Percentiles rank a stretch among this genome's conserved stretches.
Conservation (phyloP, 805 yeast genomes). For the Saturnispora ahearnii region DNA sequence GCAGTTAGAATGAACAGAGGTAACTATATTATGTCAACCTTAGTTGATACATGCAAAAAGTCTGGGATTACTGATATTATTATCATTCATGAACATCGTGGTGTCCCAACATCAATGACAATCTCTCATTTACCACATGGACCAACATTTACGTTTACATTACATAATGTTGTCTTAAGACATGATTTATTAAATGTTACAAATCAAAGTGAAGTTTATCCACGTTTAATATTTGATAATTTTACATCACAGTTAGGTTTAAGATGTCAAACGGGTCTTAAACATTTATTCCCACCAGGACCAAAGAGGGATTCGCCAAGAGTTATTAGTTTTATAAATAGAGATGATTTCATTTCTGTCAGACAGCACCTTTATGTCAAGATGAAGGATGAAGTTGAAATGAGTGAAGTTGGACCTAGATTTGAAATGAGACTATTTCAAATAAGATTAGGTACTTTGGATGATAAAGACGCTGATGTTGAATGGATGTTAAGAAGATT, state of each 20-base stretch:
- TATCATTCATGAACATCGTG: slow-evolving; percentile 91
- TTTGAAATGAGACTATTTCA: slow-evolving; percentile 94
- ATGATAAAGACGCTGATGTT: slow-evolving; percentile 93
- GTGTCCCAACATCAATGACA: slow-evolving; percentile 92
- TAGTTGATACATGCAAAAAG: slow-evolving; percentile 70
- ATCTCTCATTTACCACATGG: slow-evolving; percentile 96
- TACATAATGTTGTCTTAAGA: slow-evolving; percentile 89
- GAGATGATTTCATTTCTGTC: slow-evolving; percentile 86
- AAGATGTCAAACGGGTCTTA: slow-evolving; percentile 69
- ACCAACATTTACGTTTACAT: slow-evolving; percentile 88
- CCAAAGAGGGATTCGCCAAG: slow-evolving; percentile 82
- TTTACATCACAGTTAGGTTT: slow-evolving; percentile 74
- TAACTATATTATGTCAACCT: slow-evolving; percentile 73
- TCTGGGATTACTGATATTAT: slow-evolving; percentile 79
- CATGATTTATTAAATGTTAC: slow-evolving; percentile 86
- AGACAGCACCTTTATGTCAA: slow-evolving; percentile 92
- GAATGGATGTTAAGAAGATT: slow-evolving; percentile 95
- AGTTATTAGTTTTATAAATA: slow-evolving; percentile 86
- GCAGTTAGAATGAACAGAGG: slow-evolving; percentile 89
- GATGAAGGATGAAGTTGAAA: slow-evolving; percentile 79
- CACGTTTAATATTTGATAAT: slow-evolving; percentile 89
- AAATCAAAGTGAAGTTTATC: slow-evolving; percentile 83
- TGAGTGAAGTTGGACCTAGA: slow-evolving; percentile 97
- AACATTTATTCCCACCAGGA: slow-evolving; percentile 95
- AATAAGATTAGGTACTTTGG: slow-evolving; percentile 80